A percentile compares a stretch with the other conserved stretches of the same genome.
phyloP scores from a whole-genome alignment of 1,284 basidiomycete species.

The Pseudozyma pruni region DNA sequence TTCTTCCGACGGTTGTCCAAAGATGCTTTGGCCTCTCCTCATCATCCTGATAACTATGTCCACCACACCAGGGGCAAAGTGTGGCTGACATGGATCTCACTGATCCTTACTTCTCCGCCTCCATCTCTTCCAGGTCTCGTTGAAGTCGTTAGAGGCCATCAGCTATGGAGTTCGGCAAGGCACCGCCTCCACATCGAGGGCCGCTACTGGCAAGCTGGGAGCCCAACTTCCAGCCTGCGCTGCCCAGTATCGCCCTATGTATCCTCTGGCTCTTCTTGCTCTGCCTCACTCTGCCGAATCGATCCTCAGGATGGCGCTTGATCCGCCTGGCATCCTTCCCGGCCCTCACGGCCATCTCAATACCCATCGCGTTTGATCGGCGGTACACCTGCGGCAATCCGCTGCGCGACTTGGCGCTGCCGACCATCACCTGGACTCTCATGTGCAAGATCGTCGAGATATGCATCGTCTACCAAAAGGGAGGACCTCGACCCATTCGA shows the following conservation, averaged over 20 bases:
- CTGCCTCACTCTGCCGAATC: conserved; percentile 28
- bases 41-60: too few relatives aligned
- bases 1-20: too few relatives aligned
- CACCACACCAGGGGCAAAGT: too few relatives aligned
- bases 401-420: conserved; percentile 28
- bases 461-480: conserved; percentile 21
- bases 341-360: neutral
- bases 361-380: conserved; percentile 19
- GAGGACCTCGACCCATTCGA: conserved; percentile 30
- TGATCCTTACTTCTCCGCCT: neutral
- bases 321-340: conserved; percentile 35
- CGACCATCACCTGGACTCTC: conserved; percentile 33
- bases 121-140: neutral
- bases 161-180: conserved; percentile 6
- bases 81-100: too few relatives aligned
- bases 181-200: neutral
- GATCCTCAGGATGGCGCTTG: conserved; percentile 11
- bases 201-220: conserved; percentile 28
- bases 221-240: conserved; percentile 27
- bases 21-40: too few relatives aligned
- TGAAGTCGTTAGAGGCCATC: neutral
- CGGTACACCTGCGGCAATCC: conserved; percentile 33
- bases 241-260: conserved; percentile 14
- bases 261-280: conserved; percentile 33
- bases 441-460: conserved; percentile 34